Percentiles rank a stretch among this genome's conserved stretches.
phyloP scores from a whole-genome alignment of 2,329 filamentous ascomycete species.

The Celoporthe dispersa region DNA sequence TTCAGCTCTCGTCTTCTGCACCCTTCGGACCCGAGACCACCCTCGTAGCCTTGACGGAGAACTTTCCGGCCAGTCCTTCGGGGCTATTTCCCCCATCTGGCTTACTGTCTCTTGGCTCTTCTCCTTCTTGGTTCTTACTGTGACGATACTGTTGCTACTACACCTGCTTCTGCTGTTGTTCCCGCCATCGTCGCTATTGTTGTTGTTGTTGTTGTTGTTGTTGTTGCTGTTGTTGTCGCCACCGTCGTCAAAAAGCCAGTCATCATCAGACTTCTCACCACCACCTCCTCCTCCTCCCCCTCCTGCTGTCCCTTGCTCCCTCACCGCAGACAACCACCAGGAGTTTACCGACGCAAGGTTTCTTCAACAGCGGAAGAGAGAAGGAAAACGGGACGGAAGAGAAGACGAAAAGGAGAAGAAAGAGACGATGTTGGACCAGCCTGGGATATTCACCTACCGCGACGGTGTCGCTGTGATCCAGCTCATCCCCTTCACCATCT shows the following conservation, averaged over 20 bases:
- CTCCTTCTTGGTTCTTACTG: not conserved
- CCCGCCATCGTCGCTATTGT: no score
- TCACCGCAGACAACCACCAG: not conserved
- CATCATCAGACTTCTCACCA: not conserved
- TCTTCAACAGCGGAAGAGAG: no score
- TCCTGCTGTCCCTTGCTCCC: not conserved
- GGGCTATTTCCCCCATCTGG: no score
- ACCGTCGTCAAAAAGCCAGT: not conserved
- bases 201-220: no score
- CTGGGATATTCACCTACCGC: not conserved
- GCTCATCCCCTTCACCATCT: slow-evolving; percentile 32
- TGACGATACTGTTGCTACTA: not conserved
- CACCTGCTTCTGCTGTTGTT: no score
- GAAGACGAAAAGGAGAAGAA: not conserved
- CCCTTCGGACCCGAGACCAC: no score
- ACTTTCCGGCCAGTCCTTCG: no score
- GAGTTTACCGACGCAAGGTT: not conserved
- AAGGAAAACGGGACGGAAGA: not conserved
- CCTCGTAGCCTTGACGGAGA: no score
- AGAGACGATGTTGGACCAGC: not conserved
- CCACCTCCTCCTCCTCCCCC: not conserved
- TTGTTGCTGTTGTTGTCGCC: no score
- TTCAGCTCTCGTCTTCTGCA: no score
- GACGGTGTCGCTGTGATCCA: not conserved
- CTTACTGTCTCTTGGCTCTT: not conserved